Evolutionary conservation across 2,329 filamentous ascomycete genomes (phyloP).

Genomic region (Chrysosporium queenslandicum): DNA sequence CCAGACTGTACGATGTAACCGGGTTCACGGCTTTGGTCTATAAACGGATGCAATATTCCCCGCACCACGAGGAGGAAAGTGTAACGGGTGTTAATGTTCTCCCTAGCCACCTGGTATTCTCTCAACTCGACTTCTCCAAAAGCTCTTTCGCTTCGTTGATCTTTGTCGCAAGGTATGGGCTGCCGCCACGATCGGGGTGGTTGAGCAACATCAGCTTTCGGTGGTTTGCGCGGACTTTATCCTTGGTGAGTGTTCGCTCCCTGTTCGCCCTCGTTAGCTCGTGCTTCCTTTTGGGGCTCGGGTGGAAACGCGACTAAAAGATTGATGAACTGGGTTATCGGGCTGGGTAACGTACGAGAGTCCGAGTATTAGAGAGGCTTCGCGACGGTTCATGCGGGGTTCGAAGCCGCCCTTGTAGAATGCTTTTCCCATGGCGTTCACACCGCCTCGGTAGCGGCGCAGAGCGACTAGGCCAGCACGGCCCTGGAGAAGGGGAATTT

Average conservation of each 20-base stretch:
- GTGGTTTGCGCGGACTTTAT: constrained; percentile 91
- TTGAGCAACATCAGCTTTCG: constrained; percentile 93
- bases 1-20: neutral
- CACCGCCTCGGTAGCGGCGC: constrained; percentile 59
- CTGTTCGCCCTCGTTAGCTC: constrained; percentile 38
- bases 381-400: constrained; percentile 80
- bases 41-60: neutral
- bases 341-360: constrained; percentile 57
- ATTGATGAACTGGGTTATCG: too few relatives aligned
- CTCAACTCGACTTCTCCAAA: constrained; percentile 56
- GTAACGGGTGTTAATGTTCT: neutral
- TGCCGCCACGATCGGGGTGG: constrained; percentile 93
- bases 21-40: neutral
- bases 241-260: constrained; percentile 77
- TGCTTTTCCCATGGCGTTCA: constrained; percentile 72
- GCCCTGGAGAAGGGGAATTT: constrained; percentile 51
- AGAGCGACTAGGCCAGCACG: constrained; percentile 85
- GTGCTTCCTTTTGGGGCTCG: too few relatives aligned
- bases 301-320: too few relatives aligned
- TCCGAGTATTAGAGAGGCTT: constrained; percentile 82
- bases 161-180: constrained; percentile 92
- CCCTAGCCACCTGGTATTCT: neutral
- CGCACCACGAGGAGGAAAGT: neutral
- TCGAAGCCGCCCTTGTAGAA: constrained; percentile 99
- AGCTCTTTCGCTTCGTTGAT: constrained; percentile 98